A percentile compares a stretch with the other conserved stretches of the same genome.
These are phyloP conservation scores for Phytopythium delawarense DNA, from an alignment of 352 stramenopile genomes.

Conservation along the genomic window DNA sequence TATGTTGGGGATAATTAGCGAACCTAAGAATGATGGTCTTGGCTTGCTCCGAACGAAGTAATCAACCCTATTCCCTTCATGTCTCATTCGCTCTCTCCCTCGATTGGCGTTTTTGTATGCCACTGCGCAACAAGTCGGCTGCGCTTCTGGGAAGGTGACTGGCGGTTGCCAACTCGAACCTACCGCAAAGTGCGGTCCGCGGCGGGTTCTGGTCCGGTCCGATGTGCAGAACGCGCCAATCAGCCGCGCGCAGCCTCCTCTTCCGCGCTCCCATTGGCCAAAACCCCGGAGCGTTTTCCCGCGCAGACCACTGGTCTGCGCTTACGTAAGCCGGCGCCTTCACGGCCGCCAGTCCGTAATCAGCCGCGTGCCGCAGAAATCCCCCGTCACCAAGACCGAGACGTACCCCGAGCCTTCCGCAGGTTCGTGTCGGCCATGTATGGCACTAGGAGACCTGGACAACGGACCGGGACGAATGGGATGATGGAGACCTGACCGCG, in stretches of 20 bases:
- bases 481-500: no score
- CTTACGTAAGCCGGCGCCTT: slow-evolving; percentile 36
- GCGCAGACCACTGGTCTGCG: slow-evolving; percentile 20
- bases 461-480: no score
- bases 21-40: neutral
- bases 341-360: slow-evolving; percentile 26
- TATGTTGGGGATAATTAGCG: neutral
- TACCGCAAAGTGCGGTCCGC: neutral
- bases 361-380: no score
- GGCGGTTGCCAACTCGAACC: neutral
- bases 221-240: neutral
- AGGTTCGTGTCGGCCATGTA: no score
- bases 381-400: no score
- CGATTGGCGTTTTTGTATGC: neutral
- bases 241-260: no score
- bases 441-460: no score
- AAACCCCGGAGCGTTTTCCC: slow-evolving; percentile 1
- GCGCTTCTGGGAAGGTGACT: neutral
- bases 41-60: neutral
- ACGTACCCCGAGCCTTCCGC: no score
- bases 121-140: neutral
- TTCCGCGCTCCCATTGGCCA: neutral
- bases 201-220: neutral
- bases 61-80: neutral
- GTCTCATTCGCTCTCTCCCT: neutral